Evolutionary conservation across 495 filamentous ascomycete genomes (phyloP).

Genomic region (Penicillium dipodomyicola): DNA sequence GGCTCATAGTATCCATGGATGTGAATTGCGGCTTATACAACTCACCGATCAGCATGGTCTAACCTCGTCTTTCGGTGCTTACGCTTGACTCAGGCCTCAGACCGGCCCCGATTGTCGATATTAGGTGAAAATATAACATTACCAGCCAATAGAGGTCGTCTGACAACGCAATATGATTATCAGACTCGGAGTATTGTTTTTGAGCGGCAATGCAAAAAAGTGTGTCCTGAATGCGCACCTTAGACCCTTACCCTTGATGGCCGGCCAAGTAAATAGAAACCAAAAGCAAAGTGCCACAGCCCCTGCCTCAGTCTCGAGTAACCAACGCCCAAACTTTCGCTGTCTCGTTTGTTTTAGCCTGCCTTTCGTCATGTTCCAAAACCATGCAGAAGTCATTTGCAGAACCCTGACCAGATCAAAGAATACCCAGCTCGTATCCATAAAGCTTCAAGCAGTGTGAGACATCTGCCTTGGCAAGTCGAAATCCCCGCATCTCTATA

Average conservation of each 20-base stretch:
- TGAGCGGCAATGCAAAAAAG: not conserved
- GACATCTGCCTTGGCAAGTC: slow-evolving; percentile 6
- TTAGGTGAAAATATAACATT: not conserved
- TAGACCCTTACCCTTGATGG: not conserved
- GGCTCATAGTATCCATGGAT: not conserved
- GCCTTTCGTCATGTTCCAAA: slow-evolving; percentile 4
- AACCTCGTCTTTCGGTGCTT: not conserved
- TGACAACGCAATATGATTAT: not conserved
- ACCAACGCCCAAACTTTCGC: not conserved
- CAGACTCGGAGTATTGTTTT: not conserved
- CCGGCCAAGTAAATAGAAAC: not conserved
- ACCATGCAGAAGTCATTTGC: not conserved
- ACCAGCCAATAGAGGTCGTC: not conserved
- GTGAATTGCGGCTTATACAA: too few species aligned
- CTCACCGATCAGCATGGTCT: too few species aligned
- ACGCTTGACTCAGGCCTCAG: not conserved
- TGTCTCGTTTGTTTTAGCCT: not conserved
- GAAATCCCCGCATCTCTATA: slow-evolving; percentile 12
- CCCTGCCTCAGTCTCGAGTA: not conserved
- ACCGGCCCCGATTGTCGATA: not conserved
- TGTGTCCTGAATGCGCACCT: not conserved
- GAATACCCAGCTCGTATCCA: not conserved
- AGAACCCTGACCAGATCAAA: not conserved
- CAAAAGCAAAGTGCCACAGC: not conserved
- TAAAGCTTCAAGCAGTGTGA: slow-evolving; percentile 13